Evolutionary conservation across 805 yeast genomes (phyloP), one percentile per base, ranked within the genome.

Genomic region (Candida chauliodis): DNA sequence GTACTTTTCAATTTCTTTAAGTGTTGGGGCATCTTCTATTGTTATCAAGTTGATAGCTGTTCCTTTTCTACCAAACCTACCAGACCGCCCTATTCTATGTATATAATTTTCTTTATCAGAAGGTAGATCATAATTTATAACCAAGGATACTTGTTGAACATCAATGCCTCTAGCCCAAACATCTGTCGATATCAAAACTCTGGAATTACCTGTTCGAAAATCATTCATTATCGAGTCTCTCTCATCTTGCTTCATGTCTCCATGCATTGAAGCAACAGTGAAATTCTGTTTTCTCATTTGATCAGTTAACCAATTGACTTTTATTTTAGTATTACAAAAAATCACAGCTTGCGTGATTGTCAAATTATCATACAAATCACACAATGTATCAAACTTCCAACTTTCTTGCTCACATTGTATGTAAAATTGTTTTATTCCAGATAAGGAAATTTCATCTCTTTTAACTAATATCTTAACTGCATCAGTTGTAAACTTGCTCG

Each of bases 131-230:
- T 86, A 91, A 76, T 91, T 91, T 57, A 91, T 87, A 44, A 91
- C 99, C 50, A 91, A 69, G 9, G 97, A 90, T 34, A 91, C 96
- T 61, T 91, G 98, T 72, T 91, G 99, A 44, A 91, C 98, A 67
- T 91, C 99, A 50, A 91, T 93, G 59, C 99, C 99, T 68, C 99
- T 78, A 36, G 99, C 99, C 83, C 91, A 85, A 55, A 93, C 84
- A 67, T 93, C 99, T 29, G 99, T 93, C 50, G 97, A 84, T 59
- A 93, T 93, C 61, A 93, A 73, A 36, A 93, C 91, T 61, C 99
- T 79, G 38, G 96, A 86, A 50, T 84, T 79, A 43, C 99, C 99
- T 43, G 84, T 73, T 64, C 99, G 77, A 79, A 93, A 93, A 64
- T 90, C 97, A 61, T 80, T 79, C 99, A 93, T 93, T 53, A 93